Evolutionary conservation across 2,329 filamentous ascomycete species (phyloP).

Genomic region (Cladobotryum mycophilum): DNA sequence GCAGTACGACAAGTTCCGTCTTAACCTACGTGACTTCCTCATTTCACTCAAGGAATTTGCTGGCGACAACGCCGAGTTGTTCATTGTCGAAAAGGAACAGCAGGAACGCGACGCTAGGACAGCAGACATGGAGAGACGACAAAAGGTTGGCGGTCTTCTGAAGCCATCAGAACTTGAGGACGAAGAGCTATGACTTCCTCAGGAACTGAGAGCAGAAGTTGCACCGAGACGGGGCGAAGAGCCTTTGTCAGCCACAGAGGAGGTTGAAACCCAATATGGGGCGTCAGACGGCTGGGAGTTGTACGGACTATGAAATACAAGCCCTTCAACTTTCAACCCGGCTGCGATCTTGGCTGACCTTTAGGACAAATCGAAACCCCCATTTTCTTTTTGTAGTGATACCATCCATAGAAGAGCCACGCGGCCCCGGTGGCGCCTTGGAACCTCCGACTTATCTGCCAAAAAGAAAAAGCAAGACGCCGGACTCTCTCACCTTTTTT

Average conservation of each 20-base stretch:
- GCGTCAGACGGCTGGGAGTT: constrained; percentile 56
- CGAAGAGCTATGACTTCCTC: constrained; percentile 78
- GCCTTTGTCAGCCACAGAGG: constrained; percentile 18
- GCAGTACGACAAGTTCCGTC: constrained; percentile 89
- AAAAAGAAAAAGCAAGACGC: constrained; percentile 4
- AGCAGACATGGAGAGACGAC: constrained; percentile 82
- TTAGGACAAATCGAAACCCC: not conserved
- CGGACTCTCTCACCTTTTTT: not conserved
- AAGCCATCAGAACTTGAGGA: constrained; percentile 97
- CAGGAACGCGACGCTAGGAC: constrained; percentile 78
- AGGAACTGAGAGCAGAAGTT: constrained; percentile 60
- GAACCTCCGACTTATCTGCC: not conserved
- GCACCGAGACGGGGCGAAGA: constrained; percentile 31
- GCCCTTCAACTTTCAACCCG: not conserved
- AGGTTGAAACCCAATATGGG: constrained; percentile 20
- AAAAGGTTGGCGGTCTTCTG: constrained; percentile 90
- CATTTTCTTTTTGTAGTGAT: constrained; percentile 19
- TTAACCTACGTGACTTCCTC: constrained; percentile 92
- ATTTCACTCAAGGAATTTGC: constrained; percentile 96
- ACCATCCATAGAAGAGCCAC: constrained; percentile 19
- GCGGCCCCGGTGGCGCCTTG: constrained; percentile 9
- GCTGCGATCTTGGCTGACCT: not conserved
- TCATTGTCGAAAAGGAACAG: constrained; percentile 89
- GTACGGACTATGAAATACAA: constrained; percentile 48
- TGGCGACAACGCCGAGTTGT: constrained; percentile 91